phyloP scores from a whole-genome alignment of 345 rosid species.

The Punica granatum region DNA sequence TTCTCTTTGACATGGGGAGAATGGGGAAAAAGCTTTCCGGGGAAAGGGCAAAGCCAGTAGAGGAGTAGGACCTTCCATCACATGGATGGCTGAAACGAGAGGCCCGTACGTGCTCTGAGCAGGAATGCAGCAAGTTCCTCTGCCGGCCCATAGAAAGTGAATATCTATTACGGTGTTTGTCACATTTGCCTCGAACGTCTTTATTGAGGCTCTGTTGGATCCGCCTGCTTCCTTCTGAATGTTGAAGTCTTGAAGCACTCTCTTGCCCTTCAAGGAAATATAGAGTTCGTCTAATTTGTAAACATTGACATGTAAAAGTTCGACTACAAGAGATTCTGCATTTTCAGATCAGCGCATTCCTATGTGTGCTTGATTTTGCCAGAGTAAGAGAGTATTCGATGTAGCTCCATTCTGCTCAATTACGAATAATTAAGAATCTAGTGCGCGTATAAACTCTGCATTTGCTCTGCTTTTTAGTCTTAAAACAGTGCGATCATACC shows the following conservation, averaged over 20 bases:
- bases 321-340: background rate
- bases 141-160: conserved; percentile 57
- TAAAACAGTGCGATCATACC: conserved; percentile 12
- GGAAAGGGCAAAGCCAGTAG: background rate
- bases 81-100: conserved; percentile 45
- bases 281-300: background rate
- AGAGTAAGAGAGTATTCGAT: too few relatives aligned
- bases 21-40: too few relatives aligned
- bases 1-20: too few relatives aligned
- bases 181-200: conserved; percentile 33
- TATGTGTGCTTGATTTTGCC: too few relatives aligned
- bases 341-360: background rate
- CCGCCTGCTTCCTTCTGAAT: conserved; percentile 43
- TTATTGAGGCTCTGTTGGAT: conserved; percentile 36
- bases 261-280: conserved; percentile 26
- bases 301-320: too few relatives aligned
- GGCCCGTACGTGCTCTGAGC: conserved; percentile 47
- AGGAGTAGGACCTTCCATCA: conserved; percentile 27
- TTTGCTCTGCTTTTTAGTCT: background rate
- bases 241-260: conserved; percentile 39
- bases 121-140: conserved; percentile 62
- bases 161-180: conserved; percentile 43
- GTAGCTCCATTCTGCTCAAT: too few relatives aligned
- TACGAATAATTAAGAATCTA: too few relatives aligned
- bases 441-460: too few relatives aligned